phyloP scores from a whole-genome alignment of 179 eudicot species.

The Nepenthes alata region DNA sequence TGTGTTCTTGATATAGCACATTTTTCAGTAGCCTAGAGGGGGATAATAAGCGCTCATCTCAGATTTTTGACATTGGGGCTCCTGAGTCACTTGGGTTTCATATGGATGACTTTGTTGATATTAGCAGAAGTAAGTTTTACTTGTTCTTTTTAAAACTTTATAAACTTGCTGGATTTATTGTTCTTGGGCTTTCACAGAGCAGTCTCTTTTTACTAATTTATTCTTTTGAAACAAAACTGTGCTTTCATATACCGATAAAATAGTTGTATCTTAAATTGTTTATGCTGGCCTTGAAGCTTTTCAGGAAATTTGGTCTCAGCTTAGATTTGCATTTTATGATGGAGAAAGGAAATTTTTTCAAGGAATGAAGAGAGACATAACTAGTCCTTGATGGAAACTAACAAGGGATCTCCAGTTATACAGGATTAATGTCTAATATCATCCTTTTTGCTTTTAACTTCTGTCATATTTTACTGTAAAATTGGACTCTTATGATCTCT shows the following conservation, averaged over 20 bases:
- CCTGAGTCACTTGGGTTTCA: slow-evolving; percentile 61
- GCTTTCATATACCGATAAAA: background rate
- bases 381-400: too few species aligned
- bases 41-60: slow-evolving; percentile 27
- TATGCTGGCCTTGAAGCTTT: too few species aligned
- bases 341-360: background rate
- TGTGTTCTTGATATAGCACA: background rate
- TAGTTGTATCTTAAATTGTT: background rate
- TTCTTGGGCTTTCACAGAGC: background rate
- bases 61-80: slow-evolving; percentile 35
- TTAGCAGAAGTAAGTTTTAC: slow-evolving; percentile 40
- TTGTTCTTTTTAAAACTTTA: slow-evolving; percentile 3
- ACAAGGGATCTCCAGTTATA: too few species aligned
- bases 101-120: slow-evolving; percentile 43
- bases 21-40: slow-evolving; percentile 53
- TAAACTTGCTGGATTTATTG: background rate
- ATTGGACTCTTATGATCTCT: too few species aligned
- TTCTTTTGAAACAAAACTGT: background rate
- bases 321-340: background rate
- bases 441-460: too few species aligned
- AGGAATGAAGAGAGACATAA: too few species aligned
- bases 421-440: too few species aligned
- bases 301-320: background rate
- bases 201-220: background rate
- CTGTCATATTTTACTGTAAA: too few species aligned